Percentiles rank a stretch among this genome's conserved stretches.
Conservation (phyloP, 2,329 filamentous ascomycete genomes). For the Canariomyces notabilis region DNA sequence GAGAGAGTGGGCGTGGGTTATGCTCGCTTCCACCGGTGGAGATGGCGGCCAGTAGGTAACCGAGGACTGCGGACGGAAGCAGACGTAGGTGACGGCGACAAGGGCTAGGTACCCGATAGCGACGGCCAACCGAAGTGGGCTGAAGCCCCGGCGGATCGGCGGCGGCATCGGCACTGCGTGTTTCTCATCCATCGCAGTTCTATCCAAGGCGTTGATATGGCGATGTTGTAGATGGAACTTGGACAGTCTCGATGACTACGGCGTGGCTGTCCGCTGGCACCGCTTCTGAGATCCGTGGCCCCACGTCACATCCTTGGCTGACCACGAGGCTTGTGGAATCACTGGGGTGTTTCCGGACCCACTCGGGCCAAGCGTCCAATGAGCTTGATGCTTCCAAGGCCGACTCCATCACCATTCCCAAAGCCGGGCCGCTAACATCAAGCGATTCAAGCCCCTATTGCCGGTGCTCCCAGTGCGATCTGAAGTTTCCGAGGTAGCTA, state of each 20-base stretch:
- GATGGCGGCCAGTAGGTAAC: not conserved
- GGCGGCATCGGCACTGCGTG: slow-evolving; percentile 14
- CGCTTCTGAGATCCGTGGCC: too few species aligned
- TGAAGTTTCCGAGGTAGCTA: too few species aligned
- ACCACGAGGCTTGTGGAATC: too few species aligned
- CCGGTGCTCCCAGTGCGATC: too few species aligned
- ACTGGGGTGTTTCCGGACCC: too few species aligned
- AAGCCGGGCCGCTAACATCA: too few species aligned
- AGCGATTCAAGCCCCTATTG: too few species aligned
- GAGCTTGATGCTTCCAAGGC: too few species aligned
- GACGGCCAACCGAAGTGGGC: slow-evolving; percentile 10
- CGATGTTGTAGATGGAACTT: not conserved
- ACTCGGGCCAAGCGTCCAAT: too few species aligned
- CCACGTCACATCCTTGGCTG: too few species aligned
- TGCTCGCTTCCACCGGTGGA: not conserved
- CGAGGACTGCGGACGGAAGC: slow-evolving; percentile 3
- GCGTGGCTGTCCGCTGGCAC: too few species aligned
- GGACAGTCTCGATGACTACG: not conserved
- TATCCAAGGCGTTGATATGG: not conserved
- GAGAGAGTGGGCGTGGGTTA: slow-evolving; percentile 3
- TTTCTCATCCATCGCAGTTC: slow-evolving; percentile 19
- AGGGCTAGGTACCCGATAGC: slow-evolving; percentile 12
- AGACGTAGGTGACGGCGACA: slow-evolving; percentile 9
- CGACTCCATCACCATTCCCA: too few species aligned
- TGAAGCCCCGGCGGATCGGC: slow-evolving; percentile 18